Evolutionary conservation across 1,284 basidiomycete genomes (phyloP), one percentile per base, ranked within the genome.

Genomic region (Tremellales sp.): DNA sequence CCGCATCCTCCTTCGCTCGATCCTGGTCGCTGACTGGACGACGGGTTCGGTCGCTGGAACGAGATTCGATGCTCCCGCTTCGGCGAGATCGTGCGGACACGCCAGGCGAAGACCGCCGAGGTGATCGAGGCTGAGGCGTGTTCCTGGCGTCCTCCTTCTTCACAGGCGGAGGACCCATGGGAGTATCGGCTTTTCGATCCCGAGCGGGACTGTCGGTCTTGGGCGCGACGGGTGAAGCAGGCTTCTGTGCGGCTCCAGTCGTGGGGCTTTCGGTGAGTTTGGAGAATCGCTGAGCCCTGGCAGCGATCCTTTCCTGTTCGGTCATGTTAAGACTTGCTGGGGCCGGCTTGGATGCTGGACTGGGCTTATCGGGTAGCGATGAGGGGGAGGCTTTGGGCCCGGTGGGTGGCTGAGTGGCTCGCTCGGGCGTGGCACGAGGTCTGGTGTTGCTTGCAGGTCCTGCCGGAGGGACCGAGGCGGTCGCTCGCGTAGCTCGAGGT

Each of bases 1-100:
- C n/a, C n/a, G n/a, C n/a, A n/a, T 70, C 62, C 8, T 79, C 78
- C 45, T 68, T 61, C 26, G 70, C 52, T 8, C 57, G 43, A 24
- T 47, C 37, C 21, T 45, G 43, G 36, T 60, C 57, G 42, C 55
- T 27, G 33, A 47, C 36, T 24, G 55, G 51, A 3, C 57, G 54
- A 37, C 59, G 45, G 12, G 61, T 52, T 5, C 64, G 51, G 24
- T 64, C 65, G 40, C 57, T 71, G 24, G 55, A 50, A 27, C 64
- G 55, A 41, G 62, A 65, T 25, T 73, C 71, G 0, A 65, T 62
- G 46, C 68, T 70, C 2, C 60, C 62, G 36, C 58, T 63, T 29
- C 69, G 54, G 23, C 48, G 43, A 27, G 49, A 46, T 27, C 48
- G 33, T 5, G 42, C 43, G n/a, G n/a, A n/a, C n/a, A n/a, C n/a